A percentile compares a stretch with the other conserved stretches of the same genome.
These are phyloP conservation scores for Moricandia arvensis DNA, from an alignment of 345 rosid species.

Conservation along the genomic window DNA sequence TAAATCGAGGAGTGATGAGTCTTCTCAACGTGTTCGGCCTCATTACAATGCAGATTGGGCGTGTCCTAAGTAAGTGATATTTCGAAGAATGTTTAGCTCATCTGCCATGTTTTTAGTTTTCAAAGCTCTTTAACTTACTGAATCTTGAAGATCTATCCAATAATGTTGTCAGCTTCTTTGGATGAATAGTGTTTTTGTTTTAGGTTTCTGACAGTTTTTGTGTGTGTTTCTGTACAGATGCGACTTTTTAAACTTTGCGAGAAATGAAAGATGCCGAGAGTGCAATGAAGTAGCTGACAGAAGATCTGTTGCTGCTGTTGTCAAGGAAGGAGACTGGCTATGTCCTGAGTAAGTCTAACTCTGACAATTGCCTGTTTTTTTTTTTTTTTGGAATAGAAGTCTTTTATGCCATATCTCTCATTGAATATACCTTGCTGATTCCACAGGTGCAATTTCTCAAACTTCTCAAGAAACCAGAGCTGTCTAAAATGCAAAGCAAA, in stretches of 20 bases:
- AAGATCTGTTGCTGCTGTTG: constrained; percentile 37
- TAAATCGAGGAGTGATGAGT: constrained; percentile 22
- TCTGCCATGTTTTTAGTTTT: not conserved
- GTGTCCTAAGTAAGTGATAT: constrained; percentile 70
- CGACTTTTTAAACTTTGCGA: constrained; percentile 63
- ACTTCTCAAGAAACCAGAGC: constrained; percentile 57
- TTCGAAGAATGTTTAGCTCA: not conserved
- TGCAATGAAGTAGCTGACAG: constrained; percentile 62
- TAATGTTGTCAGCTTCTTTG: not conserved
- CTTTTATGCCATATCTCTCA: not conserved
- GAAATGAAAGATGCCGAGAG: constrained; percentile 59
- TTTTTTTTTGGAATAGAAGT: not conserved
- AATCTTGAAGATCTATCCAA: not conserved
- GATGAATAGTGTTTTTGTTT: not conserved
- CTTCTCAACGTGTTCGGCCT: constrained; percentile 33
- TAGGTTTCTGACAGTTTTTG: not conserved
- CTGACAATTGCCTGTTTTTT: not conserved
- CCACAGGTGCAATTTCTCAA: constrained; percentile 63
- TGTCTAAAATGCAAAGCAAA: constrained; percentile 65
- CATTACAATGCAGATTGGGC: constrained; percentile 61
- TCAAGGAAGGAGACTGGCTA: constrained; percentile 81
- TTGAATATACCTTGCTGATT: constrained; percentile 13
- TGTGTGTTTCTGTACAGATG: constrained; percentile 48
- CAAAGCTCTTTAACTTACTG: not conserved
- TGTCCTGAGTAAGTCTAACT: constrained; percentile 59